These are phyloP conservation scores for Ogataea methanolica DNA, from an alignment of 805 yeast species.

Conservation along the genomic window DNA sequence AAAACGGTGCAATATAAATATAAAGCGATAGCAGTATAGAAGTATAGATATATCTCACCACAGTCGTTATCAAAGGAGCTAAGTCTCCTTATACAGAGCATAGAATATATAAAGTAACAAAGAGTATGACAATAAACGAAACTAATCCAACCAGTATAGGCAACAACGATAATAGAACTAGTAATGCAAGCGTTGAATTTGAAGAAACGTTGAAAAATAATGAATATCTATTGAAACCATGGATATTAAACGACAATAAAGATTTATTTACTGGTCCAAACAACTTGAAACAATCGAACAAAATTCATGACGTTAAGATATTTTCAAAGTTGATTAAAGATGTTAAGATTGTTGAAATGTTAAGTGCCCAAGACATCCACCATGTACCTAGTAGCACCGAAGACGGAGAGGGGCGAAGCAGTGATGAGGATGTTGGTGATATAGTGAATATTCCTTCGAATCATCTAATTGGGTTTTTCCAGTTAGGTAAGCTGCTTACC, in stretches of 20 bases:
- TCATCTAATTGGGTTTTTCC: conserved; percentile 41
- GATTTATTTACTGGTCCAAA: conserved; percentile 26
- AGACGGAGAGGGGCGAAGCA: no score
- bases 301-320: conserved; percentile 17
- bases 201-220: not conserved
- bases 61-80: no score
- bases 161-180: not conserved
- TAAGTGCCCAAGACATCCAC: not conserved
- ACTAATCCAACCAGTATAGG: not conserved
- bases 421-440: no score
- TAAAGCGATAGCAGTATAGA: no score
- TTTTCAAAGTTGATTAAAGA: conserved; percentile 13
- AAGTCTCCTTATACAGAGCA: no score
- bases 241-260: conserved; percentile 20
- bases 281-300: conserved; percentile 16
- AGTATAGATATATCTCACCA: no score
- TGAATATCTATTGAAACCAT: conserved; percentile 12
- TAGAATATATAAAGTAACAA: no score
- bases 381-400: not conserved
- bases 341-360: conserved; percentile 3
- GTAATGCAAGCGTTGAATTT: not conserved
- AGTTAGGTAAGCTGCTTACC: conserved; percentile 39
- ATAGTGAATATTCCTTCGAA: conserved; percentile 24
- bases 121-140: not conserved
- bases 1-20: no score